These are phyloP conservation scores for Ogataea corticis DNA, from an alignment of 805 yeast genomes.

Conservation along the genomic window DNA sequence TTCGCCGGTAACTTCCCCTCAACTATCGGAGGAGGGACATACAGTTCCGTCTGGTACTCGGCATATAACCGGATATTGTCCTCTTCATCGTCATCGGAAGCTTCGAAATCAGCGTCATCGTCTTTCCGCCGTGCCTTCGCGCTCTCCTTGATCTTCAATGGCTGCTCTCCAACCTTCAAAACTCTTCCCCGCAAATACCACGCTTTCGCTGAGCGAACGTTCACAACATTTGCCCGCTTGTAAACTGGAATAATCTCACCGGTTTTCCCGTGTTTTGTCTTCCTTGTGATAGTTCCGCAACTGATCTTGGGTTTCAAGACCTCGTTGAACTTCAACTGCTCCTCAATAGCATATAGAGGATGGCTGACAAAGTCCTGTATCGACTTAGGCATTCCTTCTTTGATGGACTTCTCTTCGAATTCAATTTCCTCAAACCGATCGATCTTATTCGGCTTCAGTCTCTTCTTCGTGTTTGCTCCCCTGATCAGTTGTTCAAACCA, in stretches of 20 bases:
- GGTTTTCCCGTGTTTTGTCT: conserved; percentile 39
- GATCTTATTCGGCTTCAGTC: conserved; percentile 28
- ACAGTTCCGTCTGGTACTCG: conserved; percentile 73
- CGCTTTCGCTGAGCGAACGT: conserved; percentile 69
- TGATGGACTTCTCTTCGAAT: conserved; percentile 57
- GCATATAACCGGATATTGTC: conserved; percentile 65
- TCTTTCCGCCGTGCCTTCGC: conserved; percentile 18
- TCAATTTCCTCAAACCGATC: conserved; percentile 63
- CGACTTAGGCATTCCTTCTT: conserved; percentile 87
- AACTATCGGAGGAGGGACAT: conserved; percentile 61
- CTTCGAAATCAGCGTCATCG: conserved; percentile 29
- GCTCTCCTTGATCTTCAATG: conserved; percentile 48
- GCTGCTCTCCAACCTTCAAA: conserved; percentile 67
- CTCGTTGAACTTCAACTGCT: conserved; percentile 72
- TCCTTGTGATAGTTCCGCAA: conserved; percentile 67
- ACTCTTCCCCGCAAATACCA: conserved; percentile 86
- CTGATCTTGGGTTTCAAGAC: conserved; percentile 64
- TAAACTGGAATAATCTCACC: conserved; percentile 59
- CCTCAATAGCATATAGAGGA: conserved; percentile 80
- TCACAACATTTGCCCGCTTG: conserved; percentile 61
- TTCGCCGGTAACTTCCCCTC: conserved; percentile 74
- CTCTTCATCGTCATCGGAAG: conserved; percentile 34
- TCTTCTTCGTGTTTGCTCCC: conserved; percentile 30
- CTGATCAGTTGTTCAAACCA: conserved; percentile 61
- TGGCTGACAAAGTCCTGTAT: conserved; percentile 83